Conservation (phyloP, 345 rosid genomes). For the Kandelia obovata region DNA sequence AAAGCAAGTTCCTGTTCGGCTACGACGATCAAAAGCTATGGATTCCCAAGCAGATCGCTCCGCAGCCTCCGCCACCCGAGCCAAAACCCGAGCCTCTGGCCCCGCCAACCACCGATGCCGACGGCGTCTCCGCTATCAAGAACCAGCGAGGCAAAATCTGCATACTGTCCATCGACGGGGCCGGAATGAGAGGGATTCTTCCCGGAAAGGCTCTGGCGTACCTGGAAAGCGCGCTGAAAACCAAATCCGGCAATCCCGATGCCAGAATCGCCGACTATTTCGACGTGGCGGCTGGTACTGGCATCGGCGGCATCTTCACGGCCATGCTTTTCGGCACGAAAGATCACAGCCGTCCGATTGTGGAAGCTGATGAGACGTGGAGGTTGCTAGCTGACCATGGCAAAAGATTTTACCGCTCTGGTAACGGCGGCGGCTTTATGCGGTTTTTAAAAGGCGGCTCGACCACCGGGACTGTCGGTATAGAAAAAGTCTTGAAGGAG, state of each 20-base stretch:
- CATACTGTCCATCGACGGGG: constrained; percentile 75
- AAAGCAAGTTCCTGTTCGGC: constrained; percentile 84
- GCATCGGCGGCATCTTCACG: constrained; percentile 86
- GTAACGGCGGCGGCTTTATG: constrained; percentile 32
- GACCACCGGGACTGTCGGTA: constrained; percentile 36
- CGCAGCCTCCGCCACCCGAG: constrained; percentile 22
- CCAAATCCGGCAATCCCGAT: constrained; percentile 80
- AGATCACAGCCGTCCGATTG: constrained; percentile 67
- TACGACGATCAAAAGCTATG: constrained; percentile 80
- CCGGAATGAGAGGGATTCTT: constrained; percentile 86
- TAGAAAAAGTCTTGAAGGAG: constrained; percentile 72
- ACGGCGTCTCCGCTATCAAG: constrained; percentile 47
- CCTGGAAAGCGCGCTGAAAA: constrained; percentile 71
- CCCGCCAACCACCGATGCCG: not conserved
- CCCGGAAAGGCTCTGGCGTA: constrained; percentile 85
- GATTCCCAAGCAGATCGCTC: constrained; percentile 55
- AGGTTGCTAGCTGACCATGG: constrained; percentile 69
- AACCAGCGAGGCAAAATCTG: constrained; percentile 94
- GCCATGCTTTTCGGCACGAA: constrained; percentile 83
- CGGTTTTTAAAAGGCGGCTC: constrained; percentile 48
- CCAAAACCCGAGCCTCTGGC: constrained; percentile 28
- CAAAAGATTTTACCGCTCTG: constrained; percentile 47
- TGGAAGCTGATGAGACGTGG: constrained; percentile 90
- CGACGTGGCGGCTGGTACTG: constrained; percentile 91
- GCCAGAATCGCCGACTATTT: constrained; percentile 87